phyloP scores from a whole-genome alignment of 441 rosid species.

The Euphorbia schlechtendalii region DNA sequence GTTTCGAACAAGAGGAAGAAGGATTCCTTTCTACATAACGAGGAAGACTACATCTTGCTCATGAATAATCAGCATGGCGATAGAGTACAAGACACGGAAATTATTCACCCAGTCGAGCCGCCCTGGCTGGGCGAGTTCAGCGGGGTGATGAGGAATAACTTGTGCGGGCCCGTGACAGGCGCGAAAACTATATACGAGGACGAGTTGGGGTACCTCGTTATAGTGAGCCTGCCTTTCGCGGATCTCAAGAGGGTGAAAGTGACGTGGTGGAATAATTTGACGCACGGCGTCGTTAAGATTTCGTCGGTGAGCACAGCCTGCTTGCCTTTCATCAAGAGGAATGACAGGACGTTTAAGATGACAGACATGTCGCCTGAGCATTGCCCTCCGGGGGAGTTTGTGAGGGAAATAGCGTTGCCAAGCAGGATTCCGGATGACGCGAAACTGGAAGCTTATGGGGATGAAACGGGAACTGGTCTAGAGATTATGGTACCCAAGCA shows the following conservation, averaged over 20 bases:
- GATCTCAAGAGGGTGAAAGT: slow-evolving; percentile 65
- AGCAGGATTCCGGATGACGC: slow-evolving; percentile 75
- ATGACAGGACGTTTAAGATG: slow-evolving; percentile 64
- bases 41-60: slow-evolving; percentile 40
- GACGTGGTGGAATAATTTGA: slow-evolving; percentile 54
- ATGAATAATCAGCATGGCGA: slow-evolving; percentile 32
- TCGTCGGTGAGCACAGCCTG: slow-evolving; percentile 54
- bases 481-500: slow-evolving; percentile 72
- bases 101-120: slow-evolving; percentile 34
- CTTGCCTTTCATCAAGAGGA: slow-evolving; percentile 56
- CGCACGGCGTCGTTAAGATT: slow-evolving; percentile 60
- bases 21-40: slow-evolving; percentile 37
- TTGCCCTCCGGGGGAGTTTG: slow-evolving; percentile 72
- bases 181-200: slow-evolving; percentile 73
- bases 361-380: slow-evolving; percentile 80
- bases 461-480: slow-evolving; percentile 54
- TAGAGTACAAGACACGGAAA: slow-evolving; percentile 38
- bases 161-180: slow-evolving; percentile 63
- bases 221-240: slow-evolving; percentile 57
- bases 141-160: slow-evolving; percentile 65
- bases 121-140: slow-evolving; percentile 53
- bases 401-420: slow-evolving; percentile 57
- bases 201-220: slow-evolving; percentile 52
- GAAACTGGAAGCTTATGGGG: slow-evolving; percentile 58
- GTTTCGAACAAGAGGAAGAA: slow-evolving; percentile 45